Base-by-base conservation (phyloP, 176 grass and related monocot species). In the Zea luxurians region DNA sequence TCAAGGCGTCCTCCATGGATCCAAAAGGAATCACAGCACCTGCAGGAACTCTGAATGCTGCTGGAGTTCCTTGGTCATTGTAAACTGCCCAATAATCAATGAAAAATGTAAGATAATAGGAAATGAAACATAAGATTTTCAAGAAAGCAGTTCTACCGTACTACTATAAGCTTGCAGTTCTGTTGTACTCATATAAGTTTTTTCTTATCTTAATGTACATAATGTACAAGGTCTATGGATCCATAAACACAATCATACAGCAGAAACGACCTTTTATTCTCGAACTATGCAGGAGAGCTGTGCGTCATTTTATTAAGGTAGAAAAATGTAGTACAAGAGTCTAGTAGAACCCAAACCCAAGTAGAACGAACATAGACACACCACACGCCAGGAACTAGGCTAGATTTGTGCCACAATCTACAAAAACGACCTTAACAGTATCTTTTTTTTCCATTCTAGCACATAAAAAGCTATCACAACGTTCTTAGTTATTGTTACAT, bases 21-120 rank as follows among this genome's bases (percentile, higher is more conserved):
- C 95, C 95, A 83, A 98, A 98, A 61, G 95, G 91, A 90, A 98
- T 92, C 52, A 98, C 91, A 57, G 89, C 95, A 64, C 95, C 89
- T 13, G 85, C 82, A 57, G 95, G 95, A 46, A 92, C 95, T 76
- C 15, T 72, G 48, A 92, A 98, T 73, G 86, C 46, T 50, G 89
- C 89, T 40, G 89, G 95, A 73, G 92, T 76, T 78, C 95, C 91
- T 85, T 89, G 85, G 50, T 94, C 95, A 74, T 52, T 98, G 78
- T 81, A 90, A 81, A 98, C 95, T 98, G 75, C 37, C 47, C 71
- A 81, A 53, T 16, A 9, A 74, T 52, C 71, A 74, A 68, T 50
- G 13, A 44, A 82, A 63, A 73, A 37, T 38, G 43, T 76, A 46
- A 77, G 57, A 86, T 71, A 7, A 34, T 5, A 63, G 12, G 44